Percentiles rank a stretch among this genome's conserved stretches.
These are phyloP conservation scores for Colletotrichum nymphaeae DNA, from an alignment of 2,329 filamentous ascomycete species.

Conservation along the genomic window DNA sequence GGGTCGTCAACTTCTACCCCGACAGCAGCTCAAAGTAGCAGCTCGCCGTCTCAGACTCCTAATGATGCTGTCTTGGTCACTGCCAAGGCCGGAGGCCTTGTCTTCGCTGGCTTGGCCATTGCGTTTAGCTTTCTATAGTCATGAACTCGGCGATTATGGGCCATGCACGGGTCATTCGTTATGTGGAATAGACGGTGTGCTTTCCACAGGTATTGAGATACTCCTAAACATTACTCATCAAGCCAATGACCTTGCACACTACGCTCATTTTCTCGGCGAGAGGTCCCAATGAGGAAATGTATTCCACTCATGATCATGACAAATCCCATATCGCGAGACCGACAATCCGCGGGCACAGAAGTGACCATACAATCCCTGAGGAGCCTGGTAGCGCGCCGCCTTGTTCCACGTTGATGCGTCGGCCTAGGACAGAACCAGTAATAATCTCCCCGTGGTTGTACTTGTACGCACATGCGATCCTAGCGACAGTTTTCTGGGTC, in stretches of 20 bases:
- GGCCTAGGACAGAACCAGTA: not conserved
- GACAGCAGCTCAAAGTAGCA: not conserved
- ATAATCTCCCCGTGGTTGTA: not conserved
- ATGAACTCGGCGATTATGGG: not conserved
- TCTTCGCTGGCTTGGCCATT: not conserved
- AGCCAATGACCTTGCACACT: not conserved
- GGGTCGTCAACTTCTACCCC: not conserved
- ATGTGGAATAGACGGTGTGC: too few species aligned
- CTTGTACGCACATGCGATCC: not conserved
- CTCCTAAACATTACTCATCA: not conserved
- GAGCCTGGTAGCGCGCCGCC: too few species aligned
- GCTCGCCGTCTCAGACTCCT: not conserved
- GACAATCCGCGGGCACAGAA: not conserved
- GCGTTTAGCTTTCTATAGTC: not conserved
- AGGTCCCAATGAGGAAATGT: not conserved
- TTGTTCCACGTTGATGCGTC: not conserved
- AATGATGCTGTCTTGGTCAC: not conserved
- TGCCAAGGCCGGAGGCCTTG: not conserved
- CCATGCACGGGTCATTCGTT: too few species aligned
- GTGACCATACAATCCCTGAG: not conserved
- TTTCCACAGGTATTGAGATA: not conserved
- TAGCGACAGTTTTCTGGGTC: not conserved
- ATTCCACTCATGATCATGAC: not conserved
- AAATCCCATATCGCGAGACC: not conserved
- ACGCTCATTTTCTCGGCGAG: not conserved